These are phyloP conservation scores for Cicer pinnatifidum DNA, from an alignment of 306 rosid genomes.

Conservation along the genomic window DNA sequence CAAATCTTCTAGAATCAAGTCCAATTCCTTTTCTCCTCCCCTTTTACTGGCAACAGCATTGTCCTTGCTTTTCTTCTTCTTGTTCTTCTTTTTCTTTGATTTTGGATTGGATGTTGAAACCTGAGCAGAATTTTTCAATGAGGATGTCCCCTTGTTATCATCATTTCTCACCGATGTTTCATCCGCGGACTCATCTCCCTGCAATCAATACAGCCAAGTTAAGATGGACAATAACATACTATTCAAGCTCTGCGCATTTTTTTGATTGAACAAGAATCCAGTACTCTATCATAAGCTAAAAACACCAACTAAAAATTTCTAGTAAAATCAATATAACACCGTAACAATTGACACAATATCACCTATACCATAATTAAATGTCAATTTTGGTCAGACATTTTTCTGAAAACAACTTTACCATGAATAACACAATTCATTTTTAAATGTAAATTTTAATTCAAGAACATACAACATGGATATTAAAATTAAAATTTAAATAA, in stretches of 20 bases:
- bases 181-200: constrained; percentile 55
- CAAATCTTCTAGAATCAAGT: constrained; percentile 63
- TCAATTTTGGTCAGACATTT: too few species aligned
- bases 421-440: too few species aligned
- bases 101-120: constrained; percentile 56
- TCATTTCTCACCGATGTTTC: constrained; percentile 38
- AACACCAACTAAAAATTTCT: constrained; percentile 6
- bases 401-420: too few species aligned
- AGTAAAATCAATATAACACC: constrained; percentile 24
- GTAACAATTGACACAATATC: background rate
- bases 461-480: too few species aligned
- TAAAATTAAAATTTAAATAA: too few species aligned
- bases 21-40: constrained; percentile 59
- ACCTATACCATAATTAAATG: background rate
- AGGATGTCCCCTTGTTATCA: constrained; percentile 44
- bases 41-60: constrained; percentile 50
- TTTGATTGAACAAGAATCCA: background rate
- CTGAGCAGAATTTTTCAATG: constrained; percentile 40
- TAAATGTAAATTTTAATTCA: too few species aligned
- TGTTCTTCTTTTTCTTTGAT: constrained; percentile 81
- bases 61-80: constrained; percentile 77
- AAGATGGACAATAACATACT: constrained; percentile 15
- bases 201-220: constrained; percentile 37
- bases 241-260: background rate
- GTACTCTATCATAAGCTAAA: background rate